Percentiles rank a stretch among this genome's conserved stretches.
Conservation (phyloP, 805 yeast species). For the Huiozyma sinensis region DNA sequence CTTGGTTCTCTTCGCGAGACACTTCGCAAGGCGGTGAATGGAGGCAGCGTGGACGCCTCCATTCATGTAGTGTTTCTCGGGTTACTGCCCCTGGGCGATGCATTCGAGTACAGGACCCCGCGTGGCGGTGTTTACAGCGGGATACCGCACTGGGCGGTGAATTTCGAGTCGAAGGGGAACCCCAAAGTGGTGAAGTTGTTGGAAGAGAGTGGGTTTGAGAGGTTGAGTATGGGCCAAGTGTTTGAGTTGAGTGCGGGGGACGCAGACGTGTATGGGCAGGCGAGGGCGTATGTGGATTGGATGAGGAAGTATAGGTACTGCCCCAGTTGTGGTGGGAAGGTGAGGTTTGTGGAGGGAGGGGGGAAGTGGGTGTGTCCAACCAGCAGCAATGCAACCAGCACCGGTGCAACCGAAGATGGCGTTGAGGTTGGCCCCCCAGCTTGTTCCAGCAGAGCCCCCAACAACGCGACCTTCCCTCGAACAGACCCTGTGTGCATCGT, state of each 20-base stretch:
- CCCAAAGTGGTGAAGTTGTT: conserved; percentile 2
- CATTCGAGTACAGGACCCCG: conserved; percentile 30
- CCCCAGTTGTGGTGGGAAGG: conserved; percentile 71
- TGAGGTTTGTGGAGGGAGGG: conserved; percentile 58
- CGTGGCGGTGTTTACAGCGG: conserved; percentile 35
- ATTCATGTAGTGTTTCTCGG: no score
- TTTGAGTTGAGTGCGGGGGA: conserved; percentile 29
- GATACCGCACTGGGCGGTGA: conserved; percentile 55
- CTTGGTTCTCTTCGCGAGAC: no score
- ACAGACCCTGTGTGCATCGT: conserved; percentile 84
- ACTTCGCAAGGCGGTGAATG: no score
- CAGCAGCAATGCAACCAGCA: conserved; percentile 30
- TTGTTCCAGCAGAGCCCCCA: conserved; percentile 10
- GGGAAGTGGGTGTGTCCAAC: conserved; percentile 45
- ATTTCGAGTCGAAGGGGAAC: conserved; percentile 25
- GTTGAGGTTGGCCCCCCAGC: not conserved
- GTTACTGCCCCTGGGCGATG: no score
- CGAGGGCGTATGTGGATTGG: conserved; percentile 82
- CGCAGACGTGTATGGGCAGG: conserved; percentile 68
- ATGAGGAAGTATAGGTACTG: conserved; percentile 60
- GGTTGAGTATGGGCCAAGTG: conserved; percentile 4
- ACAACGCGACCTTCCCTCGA: conserved; percentile 82
- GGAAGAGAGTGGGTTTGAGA: not conserved
- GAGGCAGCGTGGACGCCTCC: not conserved
- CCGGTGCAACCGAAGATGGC: conserved; percentile 27